Evolutionary conservation across 768 basidiomycete genomes (phyloP).

Genomic region (Collybia nuda): DNA sequence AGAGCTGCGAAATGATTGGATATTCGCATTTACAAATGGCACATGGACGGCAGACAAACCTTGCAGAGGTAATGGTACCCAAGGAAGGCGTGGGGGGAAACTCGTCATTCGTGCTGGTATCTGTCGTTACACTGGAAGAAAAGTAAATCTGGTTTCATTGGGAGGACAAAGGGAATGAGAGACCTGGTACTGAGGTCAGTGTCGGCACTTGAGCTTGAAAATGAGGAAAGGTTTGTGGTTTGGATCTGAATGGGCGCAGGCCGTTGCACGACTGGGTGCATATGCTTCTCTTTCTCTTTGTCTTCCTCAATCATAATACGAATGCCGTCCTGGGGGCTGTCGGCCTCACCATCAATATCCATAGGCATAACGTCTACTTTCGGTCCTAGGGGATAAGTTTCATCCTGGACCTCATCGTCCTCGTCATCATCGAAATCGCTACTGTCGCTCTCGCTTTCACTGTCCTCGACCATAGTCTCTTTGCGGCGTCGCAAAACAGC

Average conservation of each 20-base stretch:
- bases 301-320: conserved; percentile 23
- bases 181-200: conserved; percentile 10
- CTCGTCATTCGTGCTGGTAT: conserved; percentile 4
- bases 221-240: conserved; percentile 10
- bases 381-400: not conserved
- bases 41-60: too few species aligned
- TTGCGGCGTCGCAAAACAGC: conserved; percentile 29
- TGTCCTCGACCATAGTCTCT: conserved; percentile 10
- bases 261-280: conserved; percentile 53
- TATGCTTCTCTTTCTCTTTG: conserved; percentile 39
- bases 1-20: not conserved
- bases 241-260: conserved; percentile 16
- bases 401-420: conserved; percentile 16
- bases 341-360: conserved; percentile 18
- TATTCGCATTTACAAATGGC: not conserved
- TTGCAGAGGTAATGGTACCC: not conserved
- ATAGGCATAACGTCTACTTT: conserved; percentile 11
- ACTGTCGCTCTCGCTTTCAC: conserved; percentile 14
- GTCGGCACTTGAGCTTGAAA: conserved; percentile 1
- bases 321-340: conserved; percentile 7
- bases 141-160: not conserved
- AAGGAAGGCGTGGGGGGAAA: not conserved
- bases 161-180: not conserved
- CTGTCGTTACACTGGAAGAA: conserved; percentile 2
- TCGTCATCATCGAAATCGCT: conserved; percentile 21